A percentile compares a stretch with the other conserved stretches of the same genome.
phyloP scores from a whole-genome alignment of 345 rosid species.

The Geranium rotundifolium region DNA sequence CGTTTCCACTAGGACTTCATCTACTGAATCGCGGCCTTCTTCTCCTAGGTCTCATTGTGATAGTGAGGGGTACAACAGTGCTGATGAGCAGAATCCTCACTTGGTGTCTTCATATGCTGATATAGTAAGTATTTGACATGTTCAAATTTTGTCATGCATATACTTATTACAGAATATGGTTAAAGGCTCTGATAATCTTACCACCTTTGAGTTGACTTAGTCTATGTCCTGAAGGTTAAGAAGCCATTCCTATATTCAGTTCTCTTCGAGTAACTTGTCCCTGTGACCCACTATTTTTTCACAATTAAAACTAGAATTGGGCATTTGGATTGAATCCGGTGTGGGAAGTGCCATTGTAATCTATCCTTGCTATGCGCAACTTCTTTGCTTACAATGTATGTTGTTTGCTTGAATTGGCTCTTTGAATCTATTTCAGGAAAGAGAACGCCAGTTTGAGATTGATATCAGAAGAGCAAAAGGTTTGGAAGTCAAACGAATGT shows the following conservation, averaged over 20 bases:
- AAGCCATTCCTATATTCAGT: too few species aligned
- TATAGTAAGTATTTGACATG: conserved; percentile 33
- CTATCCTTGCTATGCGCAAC: background rate
- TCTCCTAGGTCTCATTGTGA: conserved; percentile 93
- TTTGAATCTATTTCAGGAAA: conserved; percentile 47
- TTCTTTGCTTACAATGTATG: background rate
- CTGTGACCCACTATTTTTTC: too few species aligned
- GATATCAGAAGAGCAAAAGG: conserved; percentile 71
- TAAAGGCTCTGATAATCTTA: too few species aligned
- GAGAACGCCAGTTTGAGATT: conserved; percentile 82
- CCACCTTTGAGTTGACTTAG: too few species aligned
- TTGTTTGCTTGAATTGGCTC: background rate
- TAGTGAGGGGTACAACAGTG: conserved; percentile 91
- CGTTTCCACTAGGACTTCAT: conserved; percentile 66
- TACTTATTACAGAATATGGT: too few species aligned
- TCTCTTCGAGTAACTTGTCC: too few species aligned
- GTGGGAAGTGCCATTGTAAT: background rate
- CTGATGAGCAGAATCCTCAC: conserved; percentile 85
- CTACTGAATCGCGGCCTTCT: conserved; percentile 83
- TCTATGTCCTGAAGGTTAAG: too few species aligned
- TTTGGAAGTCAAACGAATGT: conserved; percentile 78
- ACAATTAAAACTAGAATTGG: too few species aligned
- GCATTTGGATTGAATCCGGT: background rate
- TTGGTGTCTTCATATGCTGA: conserved; percentile 63
- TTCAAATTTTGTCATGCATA: background rate